Base-by-base conservation (phyloP, 768 basidiomycete species). In the Agrocybe praecox region DNA sequence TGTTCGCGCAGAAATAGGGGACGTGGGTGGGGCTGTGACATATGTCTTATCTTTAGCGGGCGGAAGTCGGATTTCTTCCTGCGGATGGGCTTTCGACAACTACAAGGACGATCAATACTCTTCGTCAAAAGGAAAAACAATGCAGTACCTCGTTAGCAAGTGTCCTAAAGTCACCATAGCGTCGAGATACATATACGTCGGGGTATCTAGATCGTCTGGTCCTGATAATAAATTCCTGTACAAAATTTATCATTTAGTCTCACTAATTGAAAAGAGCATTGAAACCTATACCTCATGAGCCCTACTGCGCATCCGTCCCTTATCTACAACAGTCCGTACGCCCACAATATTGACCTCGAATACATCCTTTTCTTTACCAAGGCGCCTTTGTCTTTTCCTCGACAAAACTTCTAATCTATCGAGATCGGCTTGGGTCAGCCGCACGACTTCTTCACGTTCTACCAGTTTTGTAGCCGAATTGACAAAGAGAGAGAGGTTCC, bases 81-180 rank as follows among this genome's bases (percentile, higher is more conserved):
- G 86, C 2, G 96, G 90, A 69, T 94, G 90, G 26, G 86, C 87
- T 72, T 93, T 92, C 42, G 89, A 88, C 15, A 99, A 85, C 93
- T 96, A 65, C 15, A 45, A 15, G 26, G 6, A 14, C 23, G 17
- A 24, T 55, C 36, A 19, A 33, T 22, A 33, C 19, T 54, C 58
- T 58, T 46, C 32, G 58, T 56, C 57, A 65, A 52, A 49, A 11
- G 18, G 5, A 15, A 7, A 36, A 17, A 14, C 14, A 46, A 19
- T 1, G 21, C 33, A 45, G 10, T 61, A 91, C 95, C 79, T 97
- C 94, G 47, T 87, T 82, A 2, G 88, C 87, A 17, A 99, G 81
- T 2, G 94, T 90, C 68, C 80, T 89, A 71, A 99, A 99, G 70
- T 99, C 97, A 7, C 96, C 96, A 69, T 98, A 95, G 60, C 97